Percentiles rank a stretch among this genome's conserved stretches.
Conservation (phyloP, 2,329 filamentous ascomycete genomes). For the Fusarium sarcochroum region DNA sequence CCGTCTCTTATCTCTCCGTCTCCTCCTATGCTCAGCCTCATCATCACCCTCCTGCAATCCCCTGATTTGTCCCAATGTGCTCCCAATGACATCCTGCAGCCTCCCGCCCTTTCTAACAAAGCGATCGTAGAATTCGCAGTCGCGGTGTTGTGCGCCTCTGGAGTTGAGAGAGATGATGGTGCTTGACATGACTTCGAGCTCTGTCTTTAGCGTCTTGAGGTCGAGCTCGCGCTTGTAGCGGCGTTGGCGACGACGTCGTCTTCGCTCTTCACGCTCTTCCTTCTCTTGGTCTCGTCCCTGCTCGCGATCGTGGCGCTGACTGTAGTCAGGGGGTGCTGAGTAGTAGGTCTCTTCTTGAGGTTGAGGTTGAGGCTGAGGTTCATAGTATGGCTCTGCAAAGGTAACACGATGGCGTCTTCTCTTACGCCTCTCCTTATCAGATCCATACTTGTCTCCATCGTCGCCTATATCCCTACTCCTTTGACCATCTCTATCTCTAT, state of each 20-base stretch:
- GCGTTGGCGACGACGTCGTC: conserved; percentile 36
- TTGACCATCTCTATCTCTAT: conserved; percentile 25
- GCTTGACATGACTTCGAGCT: conserved; percentile 47
- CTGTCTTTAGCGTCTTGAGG: conserved; percentile 42
- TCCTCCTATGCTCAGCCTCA: conserved; percentile 28
- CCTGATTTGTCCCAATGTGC: conserved; percentile 44
- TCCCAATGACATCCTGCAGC: conserved; percentile 46
- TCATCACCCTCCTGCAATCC: conserved; percentile 34
- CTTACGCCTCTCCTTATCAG: conserved; percentile 40
- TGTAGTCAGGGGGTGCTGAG: conserved; percentile 20
- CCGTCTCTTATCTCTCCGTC: conserved; percentile 20
- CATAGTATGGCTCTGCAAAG: conserved; percentile 44
- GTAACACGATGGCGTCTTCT: conserved; percentile 41
- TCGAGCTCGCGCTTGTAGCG: conserved; percentile 37
- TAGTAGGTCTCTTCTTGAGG: conserved; percentile 33
- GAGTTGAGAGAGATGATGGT: conserved; percentile 47
- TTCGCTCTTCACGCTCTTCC: conserved; percentile 37
- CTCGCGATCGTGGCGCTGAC: conserved; percentile 1
- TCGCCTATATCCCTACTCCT: conserved; percentile 21
- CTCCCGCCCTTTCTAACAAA: conserved; percentile 46
- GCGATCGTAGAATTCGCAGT: conserved; percentile 47
- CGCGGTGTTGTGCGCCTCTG: conserved; percentile 39
- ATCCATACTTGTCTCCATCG: conserved; percentile 33
- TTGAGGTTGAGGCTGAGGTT: conserved; percentile 23
- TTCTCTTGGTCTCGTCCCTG: neutral